Evolutionary conservation across 177 flowering plant species (phyloP), one percentile per base, ranked within the genome.

Genomic region (Vitis hybrid): DNA sequence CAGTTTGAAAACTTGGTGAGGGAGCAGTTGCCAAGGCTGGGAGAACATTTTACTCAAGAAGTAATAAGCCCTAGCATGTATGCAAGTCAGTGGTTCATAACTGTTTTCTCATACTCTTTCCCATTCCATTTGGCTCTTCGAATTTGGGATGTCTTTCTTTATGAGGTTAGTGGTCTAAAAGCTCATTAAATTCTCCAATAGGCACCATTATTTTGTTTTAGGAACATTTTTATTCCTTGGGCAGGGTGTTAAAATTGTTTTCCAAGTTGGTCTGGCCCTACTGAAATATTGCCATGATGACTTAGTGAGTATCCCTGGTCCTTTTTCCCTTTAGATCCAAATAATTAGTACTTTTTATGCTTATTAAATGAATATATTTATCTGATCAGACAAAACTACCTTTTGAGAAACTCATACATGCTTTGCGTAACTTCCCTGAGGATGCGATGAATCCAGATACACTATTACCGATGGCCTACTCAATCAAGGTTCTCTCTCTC

Each of bases 41-140:
- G 98, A 59, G 95, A 92, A 72, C 98, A 96, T 81, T 96, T 93
- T 73, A 63, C 83, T 29, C 75, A 79, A 71, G 97, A 96, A 80
- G 84, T 89, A 90, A 89, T 96, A 75, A 92, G 88, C 71, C 97
- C 99, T 66, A 96, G 95, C 87, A 96, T 96, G 99, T 96, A 96
- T 80, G 98, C 97, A 29, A 96, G 99, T 75, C 99, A 96, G 75
- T 96, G 99, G 99, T 94, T 96, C 85, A 96, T 96, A 66, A 96
- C 98, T 11, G 98, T 96, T 53, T 96, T 96, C 85, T 85, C 99
- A 12, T 96, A 96, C 76, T 93, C 99, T 29, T 96, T 96, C 74
- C 99, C 99, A 4, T 96, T 96, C 78, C 91, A 89, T 79, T 80
- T 96, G 87, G 91, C 97, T 69, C 93, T 96, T 78, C 90, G 98